Evolutionary conservation across 2,329 filamentous ascomycete species (phyloP), one percentile per base, ranked within the genome.

Genomic region (Pseudogymnoascus pannorum): DNA sequence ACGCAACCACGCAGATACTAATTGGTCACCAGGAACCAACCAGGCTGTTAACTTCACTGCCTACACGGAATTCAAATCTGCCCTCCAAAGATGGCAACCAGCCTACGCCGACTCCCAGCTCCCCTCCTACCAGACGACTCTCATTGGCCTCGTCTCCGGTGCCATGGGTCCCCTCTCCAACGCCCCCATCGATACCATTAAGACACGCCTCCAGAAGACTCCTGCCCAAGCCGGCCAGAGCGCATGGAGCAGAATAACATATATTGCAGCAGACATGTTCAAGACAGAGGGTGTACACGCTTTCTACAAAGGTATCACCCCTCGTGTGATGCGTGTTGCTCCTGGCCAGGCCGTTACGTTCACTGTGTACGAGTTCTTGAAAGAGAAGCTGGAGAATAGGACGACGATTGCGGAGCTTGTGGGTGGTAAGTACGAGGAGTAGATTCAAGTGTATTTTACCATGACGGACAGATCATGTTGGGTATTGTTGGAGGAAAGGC

Each of bases 221-320:
- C 91, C 91, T 0, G 92, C 89, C 3, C 83, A 89, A 75, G 83
- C 86, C 4, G 92, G 93, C 14, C 88, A 92, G 71, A 89, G 86
- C 54, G 93, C 94, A 11, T 75, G 95, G 68, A 82, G 84, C 62
- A 81, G 94, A 63, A 97, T 99, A 68, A 80, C 83, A 29, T 74
- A 77, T 40, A 99, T 99, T 69, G 87, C 90, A 59, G 81, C 77
- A 61, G 88, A 92, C 66, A 94, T 93, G 90, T 92, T 92, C 78
- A 89, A 86, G 87, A 90, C 96, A 78, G 94, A 99, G 77, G 94
- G 94, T 35, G 81, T 93, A 68, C 87, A 91, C 70, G 94, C 94
- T 57, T 99, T 99, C 78, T 99, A 96, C 81, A 97, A 97, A 83
- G 94, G 94, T 70, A 99, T 99, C 76, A 99, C 94, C 54, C 94